These are phyloP conservation scores for Populus alba DNA, from an alignment of 345 rosid genomes.

Conservation along the genomic window DNA sequence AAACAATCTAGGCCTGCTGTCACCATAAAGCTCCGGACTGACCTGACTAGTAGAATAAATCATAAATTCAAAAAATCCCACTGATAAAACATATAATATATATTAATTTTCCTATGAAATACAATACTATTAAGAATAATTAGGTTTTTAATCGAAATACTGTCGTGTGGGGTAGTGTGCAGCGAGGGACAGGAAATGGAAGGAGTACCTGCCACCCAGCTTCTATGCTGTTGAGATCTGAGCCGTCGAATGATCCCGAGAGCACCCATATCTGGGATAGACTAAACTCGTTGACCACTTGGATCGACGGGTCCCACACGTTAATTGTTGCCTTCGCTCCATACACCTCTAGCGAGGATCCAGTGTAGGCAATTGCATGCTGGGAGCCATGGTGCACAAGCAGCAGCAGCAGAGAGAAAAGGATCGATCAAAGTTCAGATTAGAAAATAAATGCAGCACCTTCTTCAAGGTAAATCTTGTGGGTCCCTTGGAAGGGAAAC, in stretches of 20 bases:
- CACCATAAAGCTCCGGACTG: slow-evolving; percentile 45
- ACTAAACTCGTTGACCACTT: slow-evolving; percentile 38
- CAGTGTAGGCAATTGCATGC: slow-evolving; percentile 39
- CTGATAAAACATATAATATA: no score
- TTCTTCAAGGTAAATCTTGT: neutral
- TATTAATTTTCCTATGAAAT: neutral
- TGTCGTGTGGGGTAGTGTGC: slow-evolving; percentile 8
- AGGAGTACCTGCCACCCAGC: slow-evolving; percentile 44
- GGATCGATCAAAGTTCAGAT: neutral
- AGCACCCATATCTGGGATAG: slow-evolving; percentile 38
- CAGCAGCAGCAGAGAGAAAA: neutral
- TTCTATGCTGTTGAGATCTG: slow-evolving; percentile 43
- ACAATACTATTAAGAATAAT: neutral
- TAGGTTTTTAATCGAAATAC: neutral
- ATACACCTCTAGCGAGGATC: slow-evolving; percentile 24
- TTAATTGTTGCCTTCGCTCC: slow-evolving; percentile 35
- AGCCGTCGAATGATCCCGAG: slow-evolving; percentile 39
- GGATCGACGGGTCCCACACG: slow-evolving; percentile 37
- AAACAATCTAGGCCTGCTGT: slow-evolving; percentile 35
- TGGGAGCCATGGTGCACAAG: neutral
- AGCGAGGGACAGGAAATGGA: slow-evolving; percentile 28
- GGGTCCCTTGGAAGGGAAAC: neutral
- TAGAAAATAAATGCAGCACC: neutral
- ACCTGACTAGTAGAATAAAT: slow-evolving; percentile 68
- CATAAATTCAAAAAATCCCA: slow-evolving; percentile 44